Conservation (phyloP, 2,329 filamentous ascomycete genomes). For the Chalaropsis ovoidea region DNA sequence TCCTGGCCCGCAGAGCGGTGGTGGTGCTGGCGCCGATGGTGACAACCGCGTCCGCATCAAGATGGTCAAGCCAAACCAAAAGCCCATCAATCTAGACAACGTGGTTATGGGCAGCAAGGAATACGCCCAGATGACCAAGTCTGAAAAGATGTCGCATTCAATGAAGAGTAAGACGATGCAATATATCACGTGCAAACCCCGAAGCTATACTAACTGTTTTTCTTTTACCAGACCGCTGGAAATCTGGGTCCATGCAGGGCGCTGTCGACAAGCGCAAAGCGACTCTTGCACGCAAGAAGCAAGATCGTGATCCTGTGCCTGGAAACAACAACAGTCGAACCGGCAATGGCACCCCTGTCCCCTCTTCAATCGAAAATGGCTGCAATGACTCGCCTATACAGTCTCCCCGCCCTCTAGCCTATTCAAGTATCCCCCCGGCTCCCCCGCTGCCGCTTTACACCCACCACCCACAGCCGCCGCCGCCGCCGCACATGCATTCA, state of each 20-base stretch:
- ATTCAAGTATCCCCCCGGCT: neutral
- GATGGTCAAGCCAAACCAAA: slow-evolving; percentile 24
- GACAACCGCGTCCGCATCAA: slow-evolving; percentile 23
- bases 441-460: slow-evolving; percentile 17
- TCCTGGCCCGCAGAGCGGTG: neutral
- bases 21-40: neutral
- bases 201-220: slow-evolving; percentile 28
- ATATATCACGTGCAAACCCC: neutral
- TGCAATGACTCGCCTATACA: neutral
- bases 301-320: slow-evolving; percentile 35
- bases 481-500: slow-evolving; percentile 19
- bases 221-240: slow-evolving; percentile 44
- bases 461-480: slow-evolving; percentile 9
- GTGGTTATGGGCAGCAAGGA: slow-evolving; percentile 36
- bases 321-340: neutral
- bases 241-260: slow-evolving; percentile 49
- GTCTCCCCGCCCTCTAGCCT: neutral
- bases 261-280: slow-evolving; percentile 53
- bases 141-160: slow-evolving; percentile 55
- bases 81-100: slow-evolving; percentile 24
- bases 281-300: slow-evolving; percentile 50
- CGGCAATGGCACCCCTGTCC: neutral
- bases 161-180: slow-evolving; percentile 47
- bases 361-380: slow-evolving; percentile 13
- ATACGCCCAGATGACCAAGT: slow-evolving; percentile 53